These are phyloP conservation scores for Acacia pycnantha DNA, from an alignment of 331 rosid genomes.

Conservation along the genomic window DNA sequence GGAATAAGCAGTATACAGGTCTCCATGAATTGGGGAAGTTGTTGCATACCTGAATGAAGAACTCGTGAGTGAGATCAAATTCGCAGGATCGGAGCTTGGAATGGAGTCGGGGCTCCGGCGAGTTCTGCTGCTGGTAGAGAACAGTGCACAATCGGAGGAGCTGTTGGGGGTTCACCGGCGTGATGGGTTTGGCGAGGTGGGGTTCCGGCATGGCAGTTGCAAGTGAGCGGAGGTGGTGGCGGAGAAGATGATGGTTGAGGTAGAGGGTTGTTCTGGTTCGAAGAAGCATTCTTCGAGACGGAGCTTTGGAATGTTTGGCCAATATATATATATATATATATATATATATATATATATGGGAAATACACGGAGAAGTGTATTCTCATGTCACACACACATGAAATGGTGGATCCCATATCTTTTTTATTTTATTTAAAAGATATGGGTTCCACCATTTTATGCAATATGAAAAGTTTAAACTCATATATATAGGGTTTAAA, in stretches of 20 bases:
- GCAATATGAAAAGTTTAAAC: too few relatives aligned
- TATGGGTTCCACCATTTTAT: too few relatives aligned
- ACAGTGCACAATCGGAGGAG: constrained; percentile 74
- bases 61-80: constrained; percentile 70
- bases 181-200: neutral
- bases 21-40: constrained; percentile 80
- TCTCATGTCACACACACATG: too few relatives aligned
- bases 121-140: constrained; percentile 76
- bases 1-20: constrained; percentile 68
- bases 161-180: constrained; percentile 46
- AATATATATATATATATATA: too few relatives aligned
- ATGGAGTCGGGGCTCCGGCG: constrained; percentile 55
- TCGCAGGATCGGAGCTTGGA: constrained; percentile 55
- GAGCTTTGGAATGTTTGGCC: neutral
- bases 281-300: constrained; percentile 20
- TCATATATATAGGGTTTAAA: too few relatives aligned
- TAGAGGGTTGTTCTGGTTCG: constrained; percentile 18
- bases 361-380: too few relatives aligned
- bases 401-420: too few relatives aligned
- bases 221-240: constrained; percentile 7
- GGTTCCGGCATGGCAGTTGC: neutral
- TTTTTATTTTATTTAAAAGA: too few relatives aligned
- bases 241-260: neutral
- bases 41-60: constrained; percentile 91
- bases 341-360: too few relatives aligned